phyloP scores from a whole-genome alignment of 305 asterid species.

The Caryopteris hybrid region DNA sequence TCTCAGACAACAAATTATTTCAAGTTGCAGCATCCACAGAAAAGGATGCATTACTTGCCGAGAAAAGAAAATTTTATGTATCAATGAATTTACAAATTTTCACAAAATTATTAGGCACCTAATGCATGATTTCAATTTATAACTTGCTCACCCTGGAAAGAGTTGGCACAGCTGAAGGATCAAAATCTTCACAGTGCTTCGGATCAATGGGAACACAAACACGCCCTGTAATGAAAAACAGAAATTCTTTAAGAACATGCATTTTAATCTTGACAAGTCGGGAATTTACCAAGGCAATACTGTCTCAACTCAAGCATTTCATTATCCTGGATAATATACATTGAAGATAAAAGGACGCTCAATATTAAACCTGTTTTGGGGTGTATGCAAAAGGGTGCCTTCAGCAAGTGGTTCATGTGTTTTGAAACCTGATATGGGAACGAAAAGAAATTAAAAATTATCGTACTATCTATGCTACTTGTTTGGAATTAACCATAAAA shows the following conservation, averaged over 20 bases:
- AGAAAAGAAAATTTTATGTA: not conserved
- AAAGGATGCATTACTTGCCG: not conserved
- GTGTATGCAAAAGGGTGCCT: conserved; percentile 94
- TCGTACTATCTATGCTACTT: not conserved
- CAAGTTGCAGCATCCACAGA: not conserved
- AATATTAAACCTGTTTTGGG: conserved; percentile 75
- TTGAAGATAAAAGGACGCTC: conserved; percentile 7
- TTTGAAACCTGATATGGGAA: conserved; percentile 65
- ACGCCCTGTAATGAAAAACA: conserved; percentile 51
- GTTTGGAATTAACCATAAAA: not conserved
- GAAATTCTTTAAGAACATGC: not conserved
- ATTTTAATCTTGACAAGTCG: conserved; percentile 10
- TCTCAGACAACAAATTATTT: not conserved
- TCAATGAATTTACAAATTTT: not conserved
- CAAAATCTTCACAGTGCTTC: conserved; percentile 70
- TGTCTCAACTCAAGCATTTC: not conserved
- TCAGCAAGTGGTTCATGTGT: conserved; percentile 91
- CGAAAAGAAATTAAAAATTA: conserved; percentile 9
- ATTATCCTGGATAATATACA: not conserved
- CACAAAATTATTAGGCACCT: not conserved
- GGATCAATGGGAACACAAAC: conserved; percentile 95
- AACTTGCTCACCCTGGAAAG: conserved; percentile 59
- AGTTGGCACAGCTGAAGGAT: conserved; percentile 80
- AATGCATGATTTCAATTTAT: not conserved
- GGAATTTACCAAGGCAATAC: conserved; percentile 9